Evolutionary conservation across 73 alveolate genomes (phyloP).

Genomic region (Paramecium biaurelia): DNA sequence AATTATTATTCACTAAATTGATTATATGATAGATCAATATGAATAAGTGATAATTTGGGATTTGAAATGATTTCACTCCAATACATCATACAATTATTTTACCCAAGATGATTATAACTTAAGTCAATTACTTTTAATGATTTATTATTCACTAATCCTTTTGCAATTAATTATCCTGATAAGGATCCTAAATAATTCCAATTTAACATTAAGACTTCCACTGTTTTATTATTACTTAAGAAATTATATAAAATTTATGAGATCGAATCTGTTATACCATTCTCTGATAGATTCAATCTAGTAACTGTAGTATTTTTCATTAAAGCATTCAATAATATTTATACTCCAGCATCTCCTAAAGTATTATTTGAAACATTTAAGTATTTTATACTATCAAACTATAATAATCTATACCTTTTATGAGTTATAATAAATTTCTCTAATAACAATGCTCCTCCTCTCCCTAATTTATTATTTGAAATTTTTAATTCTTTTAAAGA

Average conservation of each 20-base stretch:
- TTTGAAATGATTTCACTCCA: conserved; percentile 3
- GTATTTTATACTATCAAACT: not conserved
- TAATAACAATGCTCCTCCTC: not conserved
- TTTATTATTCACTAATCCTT: not conserved
- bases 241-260: not conserved
- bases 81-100: not conserved
- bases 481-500: not conserved
- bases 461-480: conserved; percentile 15
- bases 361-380: not conserved
- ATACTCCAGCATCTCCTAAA: conserved; percentile 25
- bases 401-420: not conserved
- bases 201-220: not conserved
- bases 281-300: not conserved
- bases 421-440: not conserved
- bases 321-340: not conserved
- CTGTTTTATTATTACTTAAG: not conserved
- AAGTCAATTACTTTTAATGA: conserved; percentile 13
- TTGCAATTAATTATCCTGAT: not conserved
- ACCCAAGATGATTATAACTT: conserved; percentile 35
- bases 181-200: conserved; percentile 27
- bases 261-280: not conserved
- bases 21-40: conserved; percentile 30
- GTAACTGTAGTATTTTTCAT: not conserved
- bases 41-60: not conserved
- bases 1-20: conserved; percentile 13